Base-by-base conservation (phyloP, 2,329 filamentous ascomycete species). In the Herpotrichia juniperi region DNA sequence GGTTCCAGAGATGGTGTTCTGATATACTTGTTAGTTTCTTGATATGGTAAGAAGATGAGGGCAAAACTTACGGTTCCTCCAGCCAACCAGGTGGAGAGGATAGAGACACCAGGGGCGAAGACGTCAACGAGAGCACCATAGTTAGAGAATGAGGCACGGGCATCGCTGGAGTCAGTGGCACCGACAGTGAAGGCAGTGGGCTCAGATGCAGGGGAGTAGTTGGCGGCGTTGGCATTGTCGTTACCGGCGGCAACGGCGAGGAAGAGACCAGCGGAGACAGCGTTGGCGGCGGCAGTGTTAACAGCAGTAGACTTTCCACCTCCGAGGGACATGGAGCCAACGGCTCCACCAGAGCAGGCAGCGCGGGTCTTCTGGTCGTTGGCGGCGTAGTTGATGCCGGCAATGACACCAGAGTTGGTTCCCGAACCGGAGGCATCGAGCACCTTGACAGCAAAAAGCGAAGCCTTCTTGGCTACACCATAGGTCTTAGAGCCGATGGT, bases 1-100 rank as follows among this genome's bases (percentile, higher is more conserved):
- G 19, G 86, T 88, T 46, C 85, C 86, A 17, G 79, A 83, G 63
- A 87, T 81, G 53, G 73, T 77, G 59, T 77, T 78, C 76, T 81
- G n/a, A 76, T 72, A 19, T 11, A 25, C 26, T 69, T 78, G 44
- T 52, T 22, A 58, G 50, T 21, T 3, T 4, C 10, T 2, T 14
- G 17, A 17, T 9, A 16, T 35, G 3, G n/a, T 30, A 40, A 24
- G 22, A 34, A n/a, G 14, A 42, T 10, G 17, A 19, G 26, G 17
- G 1, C 26, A 25, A 17, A 11, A 51, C 62, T 62, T 61, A 64
- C 64, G 28, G 69, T 72, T 46, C 73, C 74, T 45, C 74, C 71
- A 45, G 78, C 66, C 42, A 63, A 60, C 72, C 71, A 85, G 43
- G 84, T 78, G 59, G 78, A 82, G 0, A 78, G 72, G 30, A 78